phyloP scores from a whole-genome alignment of 2,329 filamentous ascomycete species.

The Cladophialophora psammophila region DNA sequence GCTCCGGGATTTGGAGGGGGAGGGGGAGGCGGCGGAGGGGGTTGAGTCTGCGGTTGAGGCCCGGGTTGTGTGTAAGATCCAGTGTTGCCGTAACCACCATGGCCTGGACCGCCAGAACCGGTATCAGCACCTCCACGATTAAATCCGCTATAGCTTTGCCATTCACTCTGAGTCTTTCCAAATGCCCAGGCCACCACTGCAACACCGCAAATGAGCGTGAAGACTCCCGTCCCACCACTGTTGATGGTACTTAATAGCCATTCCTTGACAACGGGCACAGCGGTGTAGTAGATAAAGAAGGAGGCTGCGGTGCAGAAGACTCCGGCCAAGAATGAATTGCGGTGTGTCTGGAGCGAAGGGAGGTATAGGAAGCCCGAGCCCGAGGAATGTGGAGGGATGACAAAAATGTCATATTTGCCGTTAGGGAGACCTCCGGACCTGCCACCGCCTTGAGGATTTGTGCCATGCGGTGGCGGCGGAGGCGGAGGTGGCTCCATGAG shows the following conservation, averaged over 20 bases:
- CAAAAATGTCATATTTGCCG: constrained; percentile 96
- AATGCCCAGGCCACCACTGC: constrained; percentile 80
- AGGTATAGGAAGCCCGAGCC: constrained; percentile 92
- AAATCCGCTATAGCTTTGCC: constrained; percentile 38
- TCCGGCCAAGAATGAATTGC: constrained; percentile 90
- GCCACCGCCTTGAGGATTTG: constrained; percentile 70
- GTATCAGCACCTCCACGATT: constrained; percentile 12
- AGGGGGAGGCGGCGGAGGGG: constrained; percentile 12
- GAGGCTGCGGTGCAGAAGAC: constrained; percentile 77
- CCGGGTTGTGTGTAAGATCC: constrained; percentile 20
- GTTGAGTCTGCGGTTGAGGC: constrained; percentile 5
- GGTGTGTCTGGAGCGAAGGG: constrained; percentile 83
- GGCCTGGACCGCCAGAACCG: constrained; percentile 23
- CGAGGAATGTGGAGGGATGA: constrained; percentile 89
- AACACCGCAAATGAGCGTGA: constrained; percentile 74
- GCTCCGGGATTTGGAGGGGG: constrained; percentile 21
- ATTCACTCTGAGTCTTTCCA: constrained; percentile 68
- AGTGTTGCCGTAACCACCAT: constrained; percentile 24
- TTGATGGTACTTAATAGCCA: constrained; percentile 77
- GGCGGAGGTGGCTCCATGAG: constrained; percentile 67
- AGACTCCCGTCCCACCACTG: constrained; percentile 75
- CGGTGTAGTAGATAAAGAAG: constrained; percentile 74
- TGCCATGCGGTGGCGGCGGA: constrained; percentile 85
- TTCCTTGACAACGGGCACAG: constrained; percentile 74
- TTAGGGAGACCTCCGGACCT: constrained; percentile 72